These are phyloP conservation scores for Aristolochia contorta DNA, from an alignment of 164 flowering plant genomes.

Conservation along the genomic window DNA sequence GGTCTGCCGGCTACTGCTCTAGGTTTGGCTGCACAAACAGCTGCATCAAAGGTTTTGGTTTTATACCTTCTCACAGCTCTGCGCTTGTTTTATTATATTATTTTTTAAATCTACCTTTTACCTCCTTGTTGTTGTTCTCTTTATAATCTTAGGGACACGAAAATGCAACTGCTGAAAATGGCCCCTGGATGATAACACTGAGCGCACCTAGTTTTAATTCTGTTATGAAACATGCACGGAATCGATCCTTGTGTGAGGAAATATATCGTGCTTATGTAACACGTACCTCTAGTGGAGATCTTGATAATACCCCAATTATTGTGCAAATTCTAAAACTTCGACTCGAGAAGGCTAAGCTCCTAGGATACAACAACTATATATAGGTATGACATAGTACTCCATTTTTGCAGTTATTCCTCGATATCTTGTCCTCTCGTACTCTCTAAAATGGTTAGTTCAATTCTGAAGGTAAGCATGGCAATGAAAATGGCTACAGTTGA, in stretches of 20 bases:
- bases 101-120: neutral
- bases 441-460: slow-evolving; percentile 1
- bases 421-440: neutral
- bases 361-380: slow-evolving; percentile 78
- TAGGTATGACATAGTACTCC: slow-evolving; percentile 58
- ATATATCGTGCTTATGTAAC: slow-evolving; percentile 74
- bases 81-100: neutral
- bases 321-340: slow-evolving; percentile 79
- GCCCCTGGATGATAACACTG: slow-evolving; percentile 94
- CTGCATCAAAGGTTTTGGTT: slow-evolving; percentile 68
- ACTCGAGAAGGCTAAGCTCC: slow-evolving; percentile 90
- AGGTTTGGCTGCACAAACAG: slow-evolving; percentile 87
- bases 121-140: neutral
- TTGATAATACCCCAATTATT: slow-evolving; percentile 76
- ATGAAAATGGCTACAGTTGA: slow-evolving; percentile 92
- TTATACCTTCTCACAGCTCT: neutral
- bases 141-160: slow-evolving; percentile 53
- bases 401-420: neutral
- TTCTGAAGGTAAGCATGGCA: slow-evolving; percentile 89
- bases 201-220: slow-evolving; percentile 87
- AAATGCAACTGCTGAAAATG: slow-evolving; percentile 89
- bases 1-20: slow-evolving; percentile 89
- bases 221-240: slow-evolving; percentile 84
- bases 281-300: slow-evolving; percentile 85
- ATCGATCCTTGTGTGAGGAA: slow-evolving; percentile 82